Percentiles rank a stretch among this genome's conserved stretches.
Conservation (phyloP, 169 alveolate genomes). For the Theileria orientalis region DNA sequence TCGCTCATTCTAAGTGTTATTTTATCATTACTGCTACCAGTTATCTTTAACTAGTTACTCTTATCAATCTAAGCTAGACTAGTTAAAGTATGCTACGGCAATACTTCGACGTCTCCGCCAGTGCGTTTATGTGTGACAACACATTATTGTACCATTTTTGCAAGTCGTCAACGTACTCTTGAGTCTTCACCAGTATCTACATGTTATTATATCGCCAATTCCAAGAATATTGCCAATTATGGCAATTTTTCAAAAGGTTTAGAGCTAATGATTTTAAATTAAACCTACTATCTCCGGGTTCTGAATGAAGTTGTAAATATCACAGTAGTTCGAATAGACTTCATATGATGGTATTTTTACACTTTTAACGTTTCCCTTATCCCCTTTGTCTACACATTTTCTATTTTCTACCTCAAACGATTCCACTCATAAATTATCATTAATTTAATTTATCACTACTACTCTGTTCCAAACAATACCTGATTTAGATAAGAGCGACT, state of each 20-base stretch:
- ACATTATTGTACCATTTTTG: constrained; percentile 22
- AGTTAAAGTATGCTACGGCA: too few relatives aligned
- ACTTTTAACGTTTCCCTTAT: neutral
- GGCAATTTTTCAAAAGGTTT: too few relatives aligned
- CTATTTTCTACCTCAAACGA: neutral
- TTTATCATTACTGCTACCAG: neutral
- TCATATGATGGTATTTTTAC: constrained; percentile 32
- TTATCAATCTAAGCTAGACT: too few relatives aligned
- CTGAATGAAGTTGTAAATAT: constrained; percentile 31
- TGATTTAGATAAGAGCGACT: neutral
- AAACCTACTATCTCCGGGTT: constrained; percentile 37
- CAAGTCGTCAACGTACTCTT: constrained; percentile 50
- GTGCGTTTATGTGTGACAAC: constrained; percentile 4
- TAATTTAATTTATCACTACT: neutral
- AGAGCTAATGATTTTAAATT: neutral
- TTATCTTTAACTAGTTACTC: too few relatives aligned
- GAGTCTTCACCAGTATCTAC: constrained; percentile 45
- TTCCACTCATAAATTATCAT: too few relatives aligned
- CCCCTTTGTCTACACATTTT: neutral
- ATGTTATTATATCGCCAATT: neutral
- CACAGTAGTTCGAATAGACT: constrained; percentile 55
- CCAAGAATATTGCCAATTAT: neutral
- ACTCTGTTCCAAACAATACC: neutral
- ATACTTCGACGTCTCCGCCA: constrained; percentile 35
- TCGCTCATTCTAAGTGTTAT: neutral